phyloP scores from a whole-genome alignment of 148 eudicot species.

The Rhododendron ferrugineum region DNA sequence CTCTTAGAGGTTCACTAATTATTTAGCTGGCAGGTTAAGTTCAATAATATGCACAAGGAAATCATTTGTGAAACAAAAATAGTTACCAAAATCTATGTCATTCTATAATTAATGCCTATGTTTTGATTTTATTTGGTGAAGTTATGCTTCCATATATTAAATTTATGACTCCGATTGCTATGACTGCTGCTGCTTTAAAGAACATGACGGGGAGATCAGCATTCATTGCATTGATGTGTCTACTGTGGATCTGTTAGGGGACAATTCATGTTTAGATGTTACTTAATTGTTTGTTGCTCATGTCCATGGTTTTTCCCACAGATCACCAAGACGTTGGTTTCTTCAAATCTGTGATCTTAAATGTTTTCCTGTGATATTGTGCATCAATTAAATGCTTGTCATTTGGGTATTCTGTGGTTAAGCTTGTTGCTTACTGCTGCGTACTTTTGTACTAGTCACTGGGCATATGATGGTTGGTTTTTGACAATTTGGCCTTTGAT shows the following conservation, averaged over 20 bases:
- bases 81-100: not conserved
- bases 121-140: not conserved
- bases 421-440: not conserved
- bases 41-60: not conserved
- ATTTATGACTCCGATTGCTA: not conserved
- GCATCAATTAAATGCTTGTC: not conserved
- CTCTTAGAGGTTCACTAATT: not conserved
- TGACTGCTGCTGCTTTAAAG: not conserved
- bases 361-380: not conserved
- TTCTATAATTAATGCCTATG: not conserved
- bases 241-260: not conserved
- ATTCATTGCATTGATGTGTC: not conserved
- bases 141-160: not conserved
- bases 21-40: not conserved
- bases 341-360: not conserved
- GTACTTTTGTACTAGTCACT: slow-evolving; percentile 1
- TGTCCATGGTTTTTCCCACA: not conserved
- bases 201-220: not conserved
- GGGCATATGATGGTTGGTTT: slow-evolving; percentile 3
- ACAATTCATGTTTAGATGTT: not conserved
- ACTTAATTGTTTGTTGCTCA: not conserved
- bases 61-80: not conserved
- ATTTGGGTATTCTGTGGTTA: not conserved
- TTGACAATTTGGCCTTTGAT: slow-evolving; percentile 7
- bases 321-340: not conserved